Conservation (phyloP, 225 moss, liverwort and hornwort species). For the Sphagnum contortum region DNA sequence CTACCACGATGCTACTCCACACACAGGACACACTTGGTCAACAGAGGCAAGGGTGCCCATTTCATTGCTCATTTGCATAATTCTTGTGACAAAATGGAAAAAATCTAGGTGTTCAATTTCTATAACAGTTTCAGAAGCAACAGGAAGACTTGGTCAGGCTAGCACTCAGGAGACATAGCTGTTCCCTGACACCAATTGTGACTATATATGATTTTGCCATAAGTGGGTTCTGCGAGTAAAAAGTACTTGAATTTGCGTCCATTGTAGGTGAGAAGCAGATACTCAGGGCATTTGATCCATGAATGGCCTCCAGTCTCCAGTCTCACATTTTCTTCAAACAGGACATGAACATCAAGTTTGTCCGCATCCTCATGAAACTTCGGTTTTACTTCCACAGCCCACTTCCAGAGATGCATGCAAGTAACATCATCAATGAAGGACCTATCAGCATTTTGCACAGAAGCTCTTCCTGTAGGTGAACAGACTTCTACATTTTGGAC, state of each 20-base stretch:
- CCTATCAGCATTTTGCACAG: too few species aligned
- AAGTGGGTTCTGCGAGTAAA: not conserved
- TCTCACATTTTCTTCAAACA: constrained; percentile 85
- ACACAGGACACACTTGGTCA: constrained; percentile 3
- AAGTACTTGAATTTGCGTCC: constrained; percentile 88
- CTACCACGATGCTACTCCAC: constrained; percentile 69
- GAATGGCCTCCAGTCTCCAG: constrained; percentile 66
- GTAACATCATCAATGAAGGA: not conserved
- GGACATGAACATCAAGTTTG: constrained; percentile 62
- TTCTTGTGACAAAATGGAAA: too few species aligned
- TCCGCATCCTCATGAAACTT: constrained; percentile 92
- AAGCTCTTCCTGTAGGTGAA: too few species aligned
- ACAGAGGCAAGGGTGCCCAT: not conserved
- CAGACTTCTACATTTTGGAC: too few species aligned
- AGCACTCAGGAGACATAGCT: too few species aligned
- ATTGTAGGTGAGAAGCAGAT: constrained; percentile 82
- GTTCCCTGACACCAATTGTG: too few species aligned
- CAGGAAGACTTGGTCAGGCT: too few species aligned
- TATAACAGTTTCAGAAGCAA: too few species aligned
- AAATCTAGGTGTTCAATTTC: too few species aligned
- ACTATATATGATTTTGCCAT: too few species aligned
- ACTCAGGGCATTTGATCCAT: constrained; percentile 93
- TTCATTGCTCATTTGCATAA: not conserved
- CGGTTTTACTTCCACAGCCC: constrained; percentile 80
- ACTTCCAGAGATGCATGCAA: constrained; percentile 24